Conservation (phyloP, 2,329 filamentous ascomycete genomes). For the Penicillium corylophilum region DNA sequence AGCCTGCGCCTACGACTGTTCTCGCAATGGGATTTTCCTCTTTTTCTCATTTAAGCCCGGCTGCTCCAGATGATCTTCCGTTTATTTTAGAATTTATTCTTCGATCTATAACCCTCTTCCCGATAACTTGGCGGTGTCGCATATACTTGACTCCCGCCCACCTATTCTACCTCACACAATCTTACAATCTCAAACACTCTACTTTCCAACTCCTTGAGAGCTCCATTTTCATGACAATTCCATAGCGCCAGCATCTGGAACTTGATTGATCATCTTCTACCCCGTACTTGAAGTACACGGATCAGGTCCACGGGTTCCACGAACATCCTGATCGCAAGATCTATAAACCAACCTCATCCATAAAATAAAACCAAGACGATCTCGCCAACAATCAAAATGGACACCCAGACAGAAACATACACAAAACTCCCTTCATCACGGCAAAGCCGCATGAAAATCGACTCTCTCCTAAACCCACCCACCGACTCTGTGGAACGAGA, state of each 20-base stretch:
- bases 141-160: constrained; percentile 8
- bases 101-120: constrained; percentile 22
- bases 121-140: constrained; percentile 1
- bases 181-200: background rate
- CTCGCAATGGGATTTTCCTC: constrained; percentile 4
- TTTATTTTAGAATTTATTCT: constrained; percentile 8
- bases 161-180: background rate
- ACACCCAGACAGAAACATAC: constrained; percentile 18
- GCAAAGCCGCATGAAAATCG: constrained; percentile 36
- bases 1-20: constrained; percentile 14
- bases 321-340: background rate
- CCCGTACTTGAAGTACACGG: background rate
- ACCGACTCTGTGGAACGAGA: constrained; percentile 9
- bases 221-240: background rate
- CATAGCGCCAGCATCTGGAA: background rate
- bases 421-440: constrained; percentile 24
- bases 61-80: constrained; percentile 22
- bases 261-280: background rate
- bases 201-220: background rate
- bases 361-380: background rate
- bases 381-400: constrained; percentile 12
- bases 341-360: constrained; percentile 2
- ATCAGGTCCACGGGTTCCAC: background rate
- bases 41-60: constrained; percentile 22
- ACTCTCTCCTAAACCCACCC: constrained; percentile 33